Percentiles rank a stretch among this genome's conserved stretches.
These are phyloP conservation scores for Crepidotus variabilis DNA, from an alignment of 768 basidiomycete genomes.

Conservation along the genomic window DNA sequence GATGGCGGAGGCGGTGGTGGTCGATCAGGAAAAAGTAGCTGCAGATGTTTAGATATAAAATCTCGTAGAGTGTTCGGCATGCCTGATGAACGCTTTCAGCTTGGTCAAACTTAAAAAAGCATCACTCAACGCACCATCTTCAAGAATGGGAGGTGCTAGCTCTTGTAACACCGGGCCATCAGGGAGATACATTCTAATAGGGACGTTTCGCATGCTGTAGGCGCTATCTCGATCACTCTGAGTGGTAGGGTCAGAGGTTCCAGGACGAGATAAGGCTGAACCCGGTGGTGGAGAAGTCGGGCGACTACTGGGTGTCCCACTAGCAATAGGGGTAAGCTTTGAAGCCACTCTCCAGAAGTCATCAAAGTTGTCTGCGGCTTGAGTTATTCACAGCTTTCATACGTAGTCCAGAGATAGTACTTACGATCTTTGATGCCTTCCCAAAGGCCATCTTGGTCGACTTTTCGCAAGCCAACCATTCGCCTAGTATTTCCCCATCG, in stretches of 20 bases:
- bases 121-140: slow-evolving; percentile 58
- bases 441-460: slow-evolving; percentile 96
- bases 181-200: slow-evolving; percentile 84
- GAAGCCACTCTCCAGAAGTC: slow-evolving; percentile 91
- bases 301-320: slow-evolving; percentile 49
- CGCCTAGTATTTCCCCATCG: slow-evolving; percentile 95
- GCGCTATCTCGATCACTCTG: slow-evolving; percentile 73
- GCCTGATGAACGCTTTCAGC: slow-evolving; percentile 38
- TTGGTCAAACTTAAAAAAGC: not conserved
- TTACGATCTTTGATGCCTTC: slow-evolving; percentile 92
- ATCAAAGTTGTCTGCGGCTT: slow-evolving; percentile 83
- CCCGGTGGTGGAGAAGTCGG: slow-evolving; percentile 53
- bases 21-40: slow-evolving; percentile 69
- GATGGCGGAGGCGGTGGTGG: slow-evolving; percentile 41
- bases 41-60: slow-evolving; percentile 69
- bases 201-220: slow-evolving; percentile 83
- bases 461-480: slow-evolving; percentile 85
- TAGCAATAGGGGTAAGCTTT: slow-evolving; percentile 88
- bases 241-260: slow-evolving; percentile 55
- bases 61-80: slow-evolving; percentile 65
- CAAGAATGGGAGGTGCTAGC: slow-evolving; percentile 72
- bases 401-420: slow-evolving; percentile 24
- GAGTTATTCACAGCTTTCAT: slow-evolving; percentile 7
- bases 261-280: slow-evolving; percentile 62
- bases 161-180: slow-evolving; percentile 92